Evolutionary conservation across 2,329 filamentous ascomycete genomes (phyloP).

Genomic region (Nigrospora osmanthi): DNA sequence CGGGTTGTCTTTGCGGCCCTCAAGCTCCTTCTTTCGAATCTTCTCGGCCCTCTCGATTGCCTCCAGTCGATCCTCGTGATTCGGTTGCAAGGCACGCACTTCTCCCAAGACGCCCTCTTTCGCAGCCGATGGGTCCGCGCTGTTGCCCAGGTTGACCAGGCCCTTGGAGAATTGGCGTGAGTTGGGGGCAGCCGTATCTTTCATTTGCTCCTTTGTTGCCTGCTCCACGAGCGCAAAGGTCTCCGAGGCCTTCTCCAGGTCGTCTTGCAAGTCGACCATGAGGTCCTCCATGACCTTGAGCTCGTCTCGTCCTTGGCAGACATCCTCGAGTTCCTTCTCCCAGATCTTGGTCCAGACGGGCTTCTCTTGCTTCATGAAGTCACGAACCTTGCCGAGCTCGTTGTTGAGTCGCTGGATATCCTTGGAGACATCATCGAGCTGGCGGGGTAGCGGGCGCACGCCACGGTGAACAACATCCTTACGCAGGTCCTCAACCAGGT

Average conservation of each 20-base stretch:
- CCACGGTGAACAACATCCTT: slow-evolving; percentile 94
- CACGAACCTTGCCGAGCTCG: slow-evolving; percentile 90
- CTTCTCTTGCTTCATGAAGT: slow-evolving; percentile 85
- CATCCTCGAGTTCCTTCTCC: slow-evolving; percentile 94
- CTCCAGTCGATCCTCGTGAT: slow-evolving; percentile 87
- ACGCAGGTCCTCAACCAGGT: slow-evolving; percentile 89
- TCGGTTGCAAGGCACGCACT: slow-evolving; percentile 86
- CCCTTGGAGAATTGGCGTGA: slow-evolving; percentile 46
- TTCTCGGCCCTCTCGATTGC: slow-evolving; percentile 97
- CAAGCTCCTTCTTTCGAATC: slow-evolving; percentile 79
- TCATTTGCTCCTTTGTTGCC: slow-evolving; percentile 96
- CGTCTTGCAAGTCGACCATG: slow-evolving; percentile 83
- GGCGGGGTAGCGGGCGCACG: slow-evolving; percentile 81
- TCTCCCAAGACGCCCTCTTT: slow-evolving; percentile 91
- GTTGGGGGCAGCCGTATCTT: slow-evolving; percentile 54
- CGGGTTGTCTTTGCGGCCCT: slow-evolving; percentile 62
- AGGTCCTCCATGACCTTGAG: slow-evolving; percentile 95
- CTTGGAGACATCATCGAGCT: slow-evolving; percentile 82
- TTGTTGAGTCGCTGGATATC: slow-evolving; percentile 75
- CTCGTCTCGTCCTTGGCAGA: slow-evolving; percentile 92
- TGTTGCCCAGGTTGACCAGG: slow-evolving; percentile 44
- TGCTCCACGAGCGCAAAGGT: slow-evolving; percentile 95
- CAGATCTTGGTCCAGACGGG: slow-evolving; percentile 98
- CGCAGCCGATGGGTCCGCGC: slow-evolving; percentile 65
- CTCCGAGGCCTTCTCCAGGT: slow-evolving; percentile 87